Evolutionary conservation across 108 stramenopile genomes (phyloP), one percentile per base, ranked within the genome.

Genomic region (Fragilariopsis cylindrus): DNA sequence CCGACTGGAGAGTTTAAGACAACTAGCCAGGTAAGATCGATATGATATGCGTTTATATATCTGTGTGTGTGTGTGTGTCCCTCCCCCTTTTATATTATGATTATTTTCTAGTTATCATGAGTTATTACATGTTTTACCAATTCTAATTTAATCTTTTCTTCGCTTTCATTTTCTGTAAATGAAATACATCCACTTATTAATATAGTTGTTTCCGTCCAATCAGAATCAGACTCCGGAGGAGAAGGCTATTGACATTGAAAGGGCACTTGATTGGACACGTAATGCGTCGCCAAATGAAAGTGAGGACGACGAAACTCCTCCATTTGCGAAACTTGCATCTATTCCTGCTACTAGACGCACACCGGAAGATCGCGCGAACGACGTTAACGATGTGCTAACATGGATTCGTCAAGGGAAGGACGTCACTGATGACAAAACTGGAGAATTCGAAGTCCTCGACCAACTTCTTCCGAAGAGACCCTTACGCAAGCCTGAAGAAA

Each of bases 221-320:
- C 5, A 5, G 5, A 5, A 9, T 19, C 75, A 67, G 43, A 69
- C 41, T 18, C 43, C 53, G 3, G 42, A 57, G 55, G 60, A 15
- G 39, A 57, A 66, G 21, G 68, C 71, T 13, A 47, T 40, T 58
- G 80, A 84, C 18, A 80, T 84, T 49, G 80, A 77, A 65, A 74
- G 57, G 21, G 84, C 80, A 9, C 64, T 84, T 6, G 71, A 60
- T 47, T 75, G 74, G 74, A 6, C 11, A 21, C 58, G 58, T 6
- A 60, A 60, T 44, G 39, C 13, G 9, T 21, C 44, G 2, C 21
- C 41, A 43, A 44, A 13, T 18, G 39, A 67, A 42, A 16, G 30
- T 21, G 52, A 58, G 39, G 55, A 48, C 48, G 56, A 41, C 13
- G 50, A 52, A 46, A 30, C 72, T 3, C 72, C 76, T 4, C 47